Percentiles rank a stretch among this genome's conserved stretches.
phyloP scores from a whole-genome alignment of 2,329 filamentous ascomycete genomes.

The Drechslerella stenobrocha region DNA sequence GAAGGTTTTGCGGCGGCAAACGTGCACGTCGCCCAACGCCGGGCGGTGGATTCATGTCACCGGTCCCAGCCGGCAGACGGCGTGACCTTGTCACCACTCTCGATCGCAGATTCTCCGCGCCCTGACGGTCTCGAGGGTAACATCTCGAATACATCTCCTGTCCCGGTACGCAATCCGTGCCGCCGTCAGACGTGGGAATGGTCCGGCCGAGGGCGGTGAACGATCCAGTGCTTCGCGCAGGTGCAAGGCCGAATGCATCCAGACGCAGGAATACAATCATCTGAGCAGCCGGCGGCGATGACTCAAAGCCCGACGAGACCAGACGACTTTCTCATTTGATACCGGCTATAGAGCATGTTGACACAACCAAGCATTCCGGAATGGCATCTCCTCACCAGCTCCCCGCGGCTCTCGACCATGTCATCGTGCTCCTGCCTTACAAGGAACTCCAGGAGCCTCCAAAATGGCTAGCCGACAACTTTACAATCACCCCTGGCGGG shows the following conservation, averaged over 20 bases:
- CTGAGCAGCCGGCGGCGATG: no score
- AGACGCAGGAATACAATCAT: background rate
- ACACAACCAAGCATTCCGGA: no score
- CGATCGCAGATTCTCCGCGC: background rate
- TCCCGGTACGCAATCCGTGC: no score
- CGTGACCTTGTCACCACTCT: background rate
- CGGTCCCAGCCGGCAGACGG: background rate
- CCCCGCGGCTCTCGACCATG: slow-evolving; percentile 62
- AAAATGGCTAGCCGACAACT: slow-evolving; percentile 60
- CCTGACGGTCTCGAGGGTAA: background rate
- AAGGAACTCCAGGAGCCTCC: slow-evolving; percentile 59
- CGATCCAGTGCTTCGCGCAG: background rate
- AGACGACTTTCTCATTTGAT: no score
- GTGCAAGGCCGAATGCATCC: background rate
- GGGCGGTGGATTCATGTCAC: slow-evolving; percentile 2
- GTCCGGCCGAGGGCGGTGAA: background rate
- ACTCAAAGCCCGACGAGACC: no score
- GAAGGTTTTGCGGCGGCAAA: slow-evolving; percentile 23
- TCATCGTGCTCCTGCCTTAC: slow-evolving; percentile 66
- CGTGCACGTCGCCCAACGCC: background rate
- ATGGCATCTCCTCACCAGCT: slow-evolving; percentile 49
- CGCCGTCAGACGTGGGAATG: background rate
- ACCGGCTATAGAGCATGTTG: no score
- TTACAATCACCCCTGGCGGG: slow-evolving; percentile 66
- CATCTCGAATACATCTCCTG: no score